phyloP scores from a whole-genome alignment of 768 basidiomycete genomes.

The Heimioporus sp. region DNA sequence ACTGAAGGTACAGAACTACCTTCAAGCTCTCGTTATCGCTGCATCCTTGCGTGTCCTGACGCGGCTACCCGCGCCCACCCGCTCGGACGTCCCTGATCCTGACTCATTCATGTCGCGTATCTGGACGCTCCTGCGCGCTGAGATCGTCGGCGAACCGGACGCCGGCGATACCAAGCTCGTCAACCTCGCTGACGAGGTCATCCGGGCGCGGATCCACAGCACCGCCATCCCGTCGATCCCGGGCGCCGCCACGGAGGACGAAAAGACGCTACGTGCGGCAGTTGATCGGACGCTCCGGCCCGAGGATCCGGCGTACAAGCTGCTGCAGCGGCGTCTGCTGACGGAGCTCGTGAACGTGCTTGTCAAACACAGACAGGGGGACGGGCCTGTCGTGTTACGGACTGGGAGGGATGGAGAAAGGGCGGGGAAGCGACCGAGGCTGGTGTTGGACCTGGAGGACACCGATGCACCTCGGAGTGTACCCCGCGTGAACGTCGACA shows the following conservation, averaged over 20 bases:
- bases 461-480: constrained; percentile 10
- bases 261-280: constrained; percentile 51
- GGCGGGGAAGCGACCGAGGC: constrained; percentile 25
- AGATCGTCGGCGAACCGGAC: constrained; percentile 42
- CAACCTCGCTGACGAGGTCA: constrained; percentile 73
- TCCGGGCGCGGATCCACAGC: constrained; percentile 46
- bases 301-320: constrained; percentile 62
- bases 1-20: constrained; percentile 60
- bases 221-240: background rate
- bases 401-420: constrained; percentile 29
- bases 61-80: constrained; percentile 33
- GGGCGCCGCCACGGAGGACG: constrained; percentile 39
- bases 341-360: constrained; percentile 35
- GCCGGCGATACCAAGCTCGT: constrained; percentile 50
- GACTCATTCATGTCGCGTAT: constrained; percentile 54
- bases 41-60: constrained; percentile 59
- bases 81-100: constrained; percentile 3
- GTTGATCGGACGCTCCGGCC: constrained; percentile 62
- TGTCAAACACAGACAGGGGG: constrained; percentile 14
- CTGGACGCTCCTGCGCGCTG: constrained; percentile 62
- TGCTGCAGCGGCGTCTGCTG: constrained; percentile 60
- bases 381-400: constrained; percentile 28
- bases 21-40: constrained; percentile 68
- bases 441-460: constrained; percentile 25
- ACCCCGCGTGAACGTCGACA: constrained; percentile 13